Evolutionary conservation across 306 rosid genomes (phyloP).

Genomic region (Pachyrhizus erosus): DNA sequence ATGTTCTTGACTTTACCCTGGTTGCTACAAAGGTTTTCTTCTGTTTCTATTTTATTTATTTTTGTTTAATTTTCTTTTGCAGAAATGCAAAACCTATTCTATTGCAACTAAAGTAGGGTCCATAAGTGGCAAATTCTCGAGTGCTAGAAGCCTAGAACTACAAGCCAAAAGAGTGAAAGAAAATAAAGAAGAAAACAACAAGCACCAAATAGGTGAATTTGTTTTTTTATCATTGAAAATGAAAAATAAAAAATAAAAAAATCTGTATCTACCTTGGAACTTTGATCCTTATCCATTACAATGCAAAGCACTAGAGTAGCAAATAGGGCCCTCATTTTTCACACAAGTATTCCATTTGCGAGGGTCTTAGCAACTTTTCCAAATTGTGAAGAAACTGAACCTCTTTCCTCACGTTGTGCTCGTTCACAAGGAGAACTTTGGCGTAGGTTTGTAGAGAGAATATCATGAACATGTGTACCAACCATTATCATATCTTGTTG

Average conservation of each 20-base stretch:
- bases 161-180: background rate
- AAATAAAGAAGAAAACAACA: background rate
- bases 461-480: too few species aligned
- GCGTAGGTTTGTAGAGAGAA: too few species aligned
- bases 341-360: too few species aligned
- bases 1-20: background rate
- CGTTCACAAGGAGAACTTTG: too few species aligned
- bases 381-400: too few species aligned
- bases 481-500: too few species aligned
- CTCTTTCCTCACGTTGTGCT: too few species aligned
- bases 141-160: slow-evolving; percentile 6
- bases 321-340: too few species aligned
- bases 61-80: background rate
- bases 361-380: too few species aligned
- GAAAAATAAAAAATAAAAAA: background rate
- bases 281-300: background rate
- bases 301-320: background rate
- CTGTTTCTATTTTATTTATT: background rate
- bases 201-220: background rate
- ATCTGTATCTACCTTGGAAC: background rate
- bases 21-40: background rate
- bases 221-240: background rate
- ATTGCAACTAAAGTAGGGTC: background rate
- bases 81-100: background rate
- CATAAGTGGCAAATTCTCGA: background rate